phyloP scores from a whole-genome alignment of 2,329 filamentous ascomycete genomes.

The Scolecobasidium constrictum region DNA sequence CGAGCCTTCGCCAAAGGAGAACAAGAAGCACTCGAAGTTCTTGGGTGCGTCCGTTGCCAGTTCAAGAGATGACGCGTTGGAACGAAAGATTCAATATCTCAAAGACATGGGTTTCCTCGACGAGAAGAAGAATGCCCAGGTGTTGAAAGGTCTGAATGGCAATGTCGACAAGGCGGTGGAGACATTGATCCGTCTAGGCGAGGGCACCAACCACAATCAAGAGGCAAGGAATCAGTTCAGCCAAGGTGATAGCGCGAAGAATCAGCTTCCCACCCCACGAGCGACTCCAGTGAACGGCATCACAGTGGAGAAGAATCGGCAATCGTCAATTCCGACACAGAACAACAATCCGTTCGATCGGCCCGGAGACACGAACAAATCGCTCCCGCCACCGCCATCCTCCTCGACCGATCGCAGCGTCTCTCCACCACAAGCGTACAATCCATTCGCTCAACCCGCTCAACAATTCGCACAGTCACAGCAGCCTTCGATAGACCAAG shows the following conservation, averaged over 20 bases:
- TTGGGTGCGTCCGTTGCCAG: slow-evolving; percentile 37
- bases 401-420: slow-evolving; percentile 19
- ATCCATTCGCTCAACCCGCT: slow-evolving; percentile 52
- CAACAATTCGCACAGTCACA: slow-evolving; percentile 20
- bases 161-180: slow-evolving; percentile 82
- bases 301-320: slow-evolving; percentile 27
- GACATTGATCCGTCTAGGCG: slow-evolving; percentile 70
- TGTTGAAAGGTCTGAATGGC: slow-evolving; percentile 73
- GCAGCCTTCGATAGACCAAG: slow-evolving; percentile 44
- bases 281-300: slow-evolving; percentile 27
- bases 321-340: slow-evolving; percentile 16
- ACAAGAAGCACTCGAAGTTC: slow-evolving; percentile 7
- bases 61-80: slow-evolving; percentile 46
- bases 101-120: slow-evolving; percentile 90
- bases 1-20: slow-evolving; percentile 23
- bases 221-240: too few relatives aligned
- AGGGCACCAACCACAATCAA: slow-evolving; percentile 51
- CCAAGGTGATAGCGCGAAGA: background rate
- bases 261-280: background rate
- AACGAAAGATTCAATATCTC: slow-evolving; percentile 65
- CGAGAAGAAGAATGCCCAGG: slow-evolving; percentile 65
- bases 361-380: slow-evolving; percentile 33
- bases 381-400: slow-evolving; percentile 16
- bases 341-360: slow-evolving; percentile 22
- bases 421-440: slow-evolving; percentile 41